Base-by-base conservation (phyloP, 1,139 yeast genomes). In the Kodamaea sp. region DNA sequence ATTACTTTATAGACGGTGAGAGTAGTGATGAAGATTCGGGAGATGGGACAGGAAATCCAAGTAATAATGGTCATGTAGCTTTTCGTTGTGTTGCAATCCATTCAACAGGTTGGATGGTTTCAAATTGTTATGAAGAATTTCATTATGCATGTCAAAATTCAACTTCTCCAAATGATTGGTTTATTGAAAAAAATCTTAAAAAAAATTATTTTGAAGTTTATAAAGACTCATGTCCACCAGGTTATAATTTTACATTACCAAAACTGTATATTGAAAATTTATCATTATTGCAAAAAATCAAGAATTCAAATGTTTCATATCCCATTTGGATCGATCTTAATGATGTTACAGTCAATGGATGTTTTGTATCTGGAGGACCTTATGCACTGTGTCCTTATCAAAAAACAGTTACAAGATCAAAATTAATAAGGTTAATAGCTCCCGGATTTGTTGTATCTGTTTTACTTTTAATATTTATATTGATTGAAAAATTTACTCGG, bases 301-400 rank as follows among this genome's bases (percentile, higher is more conserved):
- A 39, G 9, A 28, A 46, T 28, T 39, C 46, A 6, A 49, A 53
- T 5, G 45, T 49, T 1, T 51, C 45, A 6, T 59, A 48, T 20
- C 73, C 75, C 0, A 68, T 83, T 0, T 92, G 97, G 97, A 76
- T 89, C 3, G 92, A 89, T 58, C 52, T 89, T 46, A 92, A 92
- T 57, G 88, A 92, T 25, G 71, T 92, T 11, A 76, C 88, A 0
- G 79, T 81, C 5, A 62, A 74, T 11, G 75, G 79, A 39, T 90
- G 98, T 57, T 90, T 94, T 89, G 90, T 89, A 2, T 63, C 79
- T 1, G 97, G 95, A 2, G 96, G 96, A 0, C 80, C 90, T 0
- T 73, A 77, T 44, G 83, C 94, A 0, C 60, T 65, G 27, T 90
- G 98, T 57, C 96, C 96, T 0, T 90, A 89, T 55, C 78, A 77